These are phyloP conservation scores for Mariannaea sp. DNA, from an alignment of 2,329 filamentous ascomycete species.

Conservation along the genomic window DNA sequence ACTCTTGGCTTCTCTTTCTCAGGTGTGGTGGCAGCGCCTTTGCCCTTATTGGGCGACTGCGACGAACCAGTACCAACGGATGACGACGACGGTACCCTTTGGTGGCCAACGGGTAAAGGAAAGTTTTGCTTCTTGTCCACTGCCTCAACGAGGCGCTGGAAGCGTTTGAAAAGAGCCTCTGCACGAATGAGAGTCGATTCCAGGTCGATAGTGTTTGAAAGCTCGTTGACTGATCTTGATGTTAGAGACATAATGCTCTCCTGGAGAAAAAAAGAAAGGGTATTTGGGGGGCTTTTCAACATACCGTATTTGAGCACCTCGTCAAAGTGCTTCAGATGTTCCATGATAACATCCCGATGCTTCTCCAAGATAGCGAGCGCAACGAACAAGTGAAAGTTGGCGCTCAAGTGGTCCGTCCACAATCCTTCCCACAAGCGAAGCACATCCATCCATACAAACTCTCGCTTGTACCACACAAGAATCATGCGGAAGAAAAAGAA, in stretches of 20 bases:
- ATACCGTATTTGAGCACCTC: conserved; percentile 95
- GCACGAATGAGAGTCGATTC: conserved; percentile 84
- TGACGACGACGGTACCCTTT: conserved; percentile 23
- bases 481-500: conserved; percentile 99
- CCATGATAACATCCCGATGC: conserved; percentile 95
- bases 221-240: conserved; percentile 75
- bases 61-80: conserved; percentile 19
- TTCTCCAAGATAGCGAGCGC: conserved; percentile 94
- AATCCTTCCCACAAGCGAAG: conserved; percentile 88
- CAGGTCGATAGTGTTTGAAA: conserved; percentile 91
- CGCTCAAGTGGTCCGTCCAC: conserved; percentile 90
- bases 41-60: conserved; percentile 41
- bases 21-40: conserved; percentile 42
- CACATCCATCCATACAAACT: conserved; percentile 89
- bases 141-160: conserved; percentile 85
- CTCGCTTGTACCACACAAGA: conserved; percentile 97
- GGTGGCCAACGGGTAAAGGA: conserved; percentile 55
- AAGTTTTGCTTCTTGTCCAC: conserved; percentile 92
- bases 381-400: conserved; percentile 93
- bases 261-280: not conserved
- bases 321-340: conserved; percentile 91
- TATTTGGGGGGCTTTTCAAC: too few relatives aligned
- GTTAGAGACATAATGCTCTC: conserved; percentile 22
- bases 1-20: conserved; percentile 47
- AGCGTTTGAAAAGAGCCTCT: conserved; percentile 85